Base-by-base conservation (phyloP, 352 stramenopile species). In the Pythium graminicola region DNA sequence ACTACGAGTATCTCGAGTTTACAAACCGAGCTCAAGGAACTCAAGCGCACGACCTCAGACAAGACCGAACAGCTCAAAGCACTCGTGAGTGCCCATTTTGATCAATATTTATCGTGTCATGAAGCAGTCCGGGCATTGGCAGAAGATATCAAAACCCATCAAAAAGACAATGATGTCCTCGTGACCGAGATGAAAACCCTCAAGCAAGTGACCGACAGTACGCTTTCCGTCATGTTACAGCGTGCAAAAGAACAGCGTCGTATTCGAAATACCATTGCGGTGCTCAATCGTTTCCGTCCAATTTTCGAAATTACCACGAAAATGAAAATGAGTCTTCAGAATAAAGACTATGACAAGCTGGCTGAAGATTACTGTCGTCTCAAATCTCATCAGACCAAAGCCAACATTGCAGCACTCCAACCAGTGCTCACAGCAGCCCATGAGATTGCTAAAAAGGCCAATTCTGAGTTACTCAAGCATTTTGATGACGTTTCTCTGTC, bases 31-130 rank as follows among this genome's bases (percentile, higher is more conserved):
- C 73, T 93, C n/a, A 68, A 72, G 16, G 71, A 79, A 39, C 68
- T 93, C 29, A 77, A 80, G 53, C 77, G 78, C 41, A 75, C 74
- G 43, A 90, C 77, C 16, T 89, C 74, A 1, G 79, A 90, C 65
- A 93, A 90, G 60, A 93, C 82, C 0, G 72, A 84, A 52, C 82
- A 90, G 60, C 74, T 93, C 35, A 93, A 93, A 53, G 72, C 76
- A 9, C 67, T 93, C 28, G 82, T 90, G 47, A 82, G 70, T 23
- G 73, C 75, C 28, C 82, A 90, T 58, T 93, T 90, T 49, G 82
- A 93, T 49, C 77, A 90, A 57, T 93, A 90, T 22, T 41, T 93
- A 33, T 86, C 73, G 17, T 93, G 80, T 50, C 82, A 93, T 53
- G 82, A 93, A 50, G 70, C 80, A 3, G 80, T 90, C 54, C 75